Evolutionary conservation across 2,329 filamentous ascomycete species (phyloP), one percentile per base, ranked within the genome.

Genomic region (Stachybotrys chlorohalonatus): DNA sequence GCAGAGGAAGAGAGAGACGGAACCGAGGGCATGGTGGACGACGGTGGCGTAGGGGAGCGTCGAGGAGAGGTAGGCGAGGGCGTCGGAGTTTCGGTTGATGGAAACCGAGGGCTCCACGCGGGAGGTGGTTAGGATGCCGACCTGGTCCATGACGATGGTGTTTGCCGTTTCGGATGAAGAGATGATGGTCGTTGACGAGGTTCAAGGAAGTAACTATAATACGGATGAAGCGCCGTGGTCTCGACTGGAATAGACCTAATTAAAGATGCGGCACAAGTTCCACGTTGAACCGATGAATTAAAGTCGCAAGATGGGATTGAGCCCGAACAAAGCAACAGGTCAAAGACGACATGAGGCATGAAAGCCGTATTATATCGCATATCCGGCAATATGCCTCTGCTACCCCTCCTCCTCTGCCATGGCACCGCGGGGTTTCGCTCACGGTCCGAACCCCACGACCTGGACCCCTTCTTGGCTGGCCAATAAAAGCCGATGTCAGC

Each of bases 121-220:
- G 51, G 72, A 69, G 57, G 70, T 65, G 48, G 72, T 68, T 54
- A 75, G 66, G 59, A 75, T 64, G 52, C 63, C 65, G 56, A 70
- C 63, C 56, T 71, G 69, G 59, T 70, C 68, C 69, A 72, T 68
- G 57, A 49, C 53, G 62, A 59, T 53, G 53, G 31, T 24, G 24
- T 24, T 52, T 24, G 24, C 36, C 13, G 36, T 42, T 9, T 42
- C 13, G 36, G 24, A 24, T 4, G 24, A 24, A 24, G 24, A 24
- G 4, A 24, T 24, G 24, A 24, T 24, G 24, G 24, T 24, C 24
- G 24, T 24, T 24, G 24, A 24, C 4, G 24, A 2, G 24, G 4
- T 24, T 24, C 24, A 24, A 24, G 24, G 4, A 24, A 24, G 4
- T 2, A 24, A 4, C 24, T 24, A 24, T 24, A 24, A 24, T 24